These are phyloP conservation scores for Nicotiana tabacum DNA, from an alignment of 257 asterid genomes.

Conservation along the genomic window DNA sequence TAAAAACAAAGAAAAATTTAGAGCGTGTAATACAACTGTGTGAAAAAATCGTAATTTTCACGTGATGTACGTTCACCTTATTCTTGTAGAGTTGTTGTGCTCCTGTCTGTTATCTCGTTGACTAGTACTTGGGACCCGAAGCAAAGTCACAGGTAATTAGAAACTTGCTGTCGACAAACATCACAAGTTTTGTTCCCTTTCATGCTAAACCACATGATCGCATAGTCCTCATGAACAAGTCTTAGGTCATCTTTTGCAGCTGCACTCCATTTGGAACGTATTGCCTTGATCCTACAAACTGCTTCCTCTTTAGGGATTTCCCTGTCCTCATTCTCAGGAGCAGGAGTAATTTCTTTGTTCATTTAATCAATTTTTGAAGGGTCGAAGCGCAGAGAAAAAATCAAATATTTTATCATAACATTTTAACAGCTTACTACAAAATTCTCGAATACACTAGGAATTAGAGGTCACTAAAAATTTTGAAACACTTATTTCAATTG, in stretches of 20 bases:
- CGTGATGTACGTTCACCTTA: constrained; percentile 28
- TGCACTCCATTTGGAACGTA: constrained; percentile 78
- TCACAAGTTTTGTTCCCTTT: constrained; percentile 64
- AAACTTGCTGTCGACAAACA: constrained; percentile 76
- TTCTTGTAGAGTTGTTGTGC: constrained; percentile 28
- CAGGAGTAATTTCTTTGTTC: constrained; percentile 56
- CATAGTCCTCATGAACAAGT: constrained; percentile 77
- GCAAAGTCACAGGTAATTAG: constrained; percentile 74
- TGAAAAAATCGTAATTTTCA: background rate
- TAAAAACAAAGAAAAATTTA: background rate
- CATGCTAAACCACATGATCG: constrained; percentile 76
- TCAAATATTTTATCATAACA: background rate
- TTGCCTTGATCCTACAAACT: constrained; percentile 78
- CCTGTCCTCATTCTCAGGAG: constrained; percentile 55
- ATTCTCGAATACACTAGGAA: background rate
- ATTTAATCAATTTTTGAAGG: background rate
- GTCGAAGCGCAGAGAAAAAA: background rate
- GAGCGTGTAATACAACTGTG: background rate
- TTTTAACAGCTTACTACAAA: background rate
- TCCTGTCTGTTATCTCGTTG: constrained; percentile 34
- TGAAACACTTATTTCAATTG: background rate
- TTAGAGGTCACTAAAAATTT: background rate
- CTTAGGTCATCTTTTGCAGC: constrained; percentile 88
- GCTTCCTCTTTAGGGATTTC: constrained; percentile 51
- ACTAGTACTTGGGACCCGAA: constrained; percentile 42